Conservation (phyloP, 352 stramenopile genomes). For the Phytophthora europaea region DNA sequence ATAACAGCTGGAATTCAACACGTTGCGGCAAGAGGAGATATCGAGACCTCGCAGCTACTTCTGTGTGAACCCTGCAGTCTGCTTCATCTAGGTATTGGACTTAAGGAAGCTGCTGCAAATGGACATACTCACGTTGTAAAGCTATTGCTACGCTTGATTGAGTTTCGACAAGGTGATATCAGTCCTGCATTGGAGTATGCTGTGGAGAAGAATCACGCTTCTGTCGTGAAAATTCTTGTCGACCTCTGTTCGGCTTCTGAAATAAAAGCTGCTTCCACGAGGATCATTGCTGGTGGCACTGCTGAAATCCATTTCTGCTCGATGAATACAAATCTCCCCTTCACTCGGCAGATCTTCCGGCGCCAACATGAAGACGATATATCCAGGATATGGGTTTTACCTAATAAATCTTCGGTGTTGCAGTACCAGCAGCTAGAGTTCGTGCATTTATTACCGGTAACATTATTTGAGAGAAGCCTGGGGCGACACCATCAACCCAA, state of each 20-base stretch:
- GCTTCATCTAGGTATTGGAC: background rate
- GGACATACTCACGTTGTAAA: background rate
- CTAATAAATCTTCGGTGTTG: too few relatives aligned
- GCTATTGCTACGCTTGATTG: background rate
- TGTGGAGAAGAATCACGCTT: background rate
- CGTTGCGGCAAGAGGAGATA: constrained; percentile 3
- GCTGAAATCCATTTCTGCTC: constrained; percentile 1
- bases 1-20: background rate
- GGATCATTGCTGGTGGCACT: background rate
- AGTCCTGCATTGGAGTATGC: background rate
- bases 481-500: constrained; percentile 10
- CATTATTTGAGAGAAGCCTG: background rate
- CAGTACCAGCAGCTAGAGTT: background rate
- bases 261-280: background rate
- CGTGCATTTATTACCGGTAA: background rate
- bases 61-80: background rate
- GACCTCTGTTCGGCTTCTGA: background rate
- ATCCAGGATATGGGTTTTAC: too few relatives aligned
- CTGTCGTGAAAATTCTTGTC: background rate
- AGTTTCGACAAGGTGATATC: background rate
- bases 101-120: constrained; percentile 1
- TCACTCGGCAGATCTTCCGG: too few relatives aligned
- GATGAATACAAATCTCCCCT: too few relatives aligned
- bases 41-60: background rate
- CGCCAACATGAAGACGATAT: too few relatives aligned